Evolutionary conservation across 2,329 filamentous ascomycete genomes (phyloP).

Genomic region (Pyrenophora tritici-repentis): DNA sequence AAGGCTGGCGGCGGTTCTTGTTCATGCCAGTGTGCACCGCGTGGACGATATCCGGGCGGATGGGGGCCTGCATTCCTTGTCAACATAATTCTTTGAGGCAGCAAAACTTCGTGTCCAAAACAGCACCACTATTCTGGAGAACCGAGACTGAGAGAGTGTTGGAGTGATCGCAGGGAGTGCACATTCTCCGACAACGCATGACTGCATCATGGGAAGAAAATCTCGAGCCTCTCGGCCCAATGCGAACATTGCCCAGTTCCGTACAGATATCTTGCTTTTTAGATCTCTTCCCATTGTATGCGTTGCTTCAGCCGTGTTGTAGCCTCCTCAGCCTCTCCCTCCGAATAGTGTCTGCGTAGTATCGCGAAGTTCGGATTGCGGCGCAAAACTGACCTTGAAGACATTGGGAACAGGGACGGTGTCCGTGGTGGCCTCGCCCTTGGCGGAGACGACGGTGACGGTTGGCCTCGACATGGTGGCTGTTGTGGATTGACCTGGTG

Average conservation of each 20-base stretch:
- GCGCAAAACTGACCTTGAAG: conserved; percentile 66
- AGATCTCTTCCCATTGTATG: conserved; percentile 10
- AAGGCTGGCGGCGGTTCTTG: conserved; percentile 99
- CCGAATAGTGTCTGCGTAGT: conserved; percentile 8
- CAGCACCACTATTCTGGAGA: too few relatives aligned
- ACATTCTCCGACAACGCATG: conserved; percentile 5
- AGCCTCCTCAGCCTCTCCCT: conserved; percentile 6
- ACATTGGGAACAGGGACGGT: conserved; percentile 93
- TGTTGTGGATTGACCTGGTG: conserved; percentile 34
- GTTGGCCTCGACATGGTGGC: conserved; percentile 82
- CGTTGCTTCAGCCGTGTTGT: conserved; percentile 14
- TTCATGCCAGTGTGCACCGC: conserved; percentile 98
- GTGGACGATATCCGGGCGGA: conserved; percentile 99
- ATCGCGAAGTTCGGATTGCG: conserved; percentile 19
- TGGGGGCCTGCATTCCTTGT: conserved; percentile 64
- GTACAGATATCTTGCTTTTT: background rate
- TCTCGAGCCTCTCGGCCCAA: background rate
- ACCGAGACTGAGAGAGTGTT: conserved; percentile 1
- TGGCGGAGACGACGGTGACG: conserved; percentile 94
- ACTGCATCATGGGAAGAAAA: conserved; percentile 3
- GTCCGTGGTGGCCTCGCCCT: conserved; percentile 88
- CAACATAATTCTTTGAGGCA: conserved; percentile 4
- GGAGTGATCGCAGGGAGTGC: background rate
- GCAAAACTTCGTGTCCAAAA: too few relatives aligned
- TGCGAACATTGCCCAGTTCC: background rate